Conservation (phyloP, 1,284 basidiomycete genomes). For the Leucoagaricus sp. region DNA sequence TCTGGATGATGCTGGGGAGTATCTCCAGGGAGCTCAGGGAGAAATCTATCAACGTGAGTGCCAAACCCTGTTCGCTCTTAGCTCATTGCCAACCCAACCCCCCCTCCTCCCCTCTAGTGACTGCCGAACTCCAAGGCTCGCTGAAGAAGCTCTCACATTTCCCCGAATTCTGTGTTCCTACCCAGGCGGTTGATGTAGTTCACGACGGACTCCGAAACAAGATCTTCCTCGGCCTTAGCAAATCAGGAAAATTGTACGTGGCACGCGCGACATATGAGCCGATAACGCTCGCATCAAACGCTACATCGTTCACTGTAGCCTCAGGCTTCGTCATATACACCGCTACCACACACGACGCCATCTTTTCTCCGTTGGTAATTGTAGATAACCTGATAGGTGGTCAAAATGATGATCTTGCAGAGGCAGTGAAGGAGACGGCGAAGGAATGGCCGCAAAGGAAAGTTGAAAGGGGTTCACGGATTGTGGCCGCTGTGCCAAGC, state of each 20-base stretch:
- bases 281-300: slow-evolving; percentile 54
- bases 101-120: slow-evolving; percentile 14
- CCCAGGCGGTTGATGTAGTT: slow-evolving; percentile 31
- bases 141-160: slow-evolving; percentile 40
- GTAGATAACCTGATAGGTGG: slow-evolving; percentile 33
- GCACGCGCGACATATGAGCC: slow-evolving; percentile 29
- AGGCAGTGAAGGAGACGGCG: slow-evolving; percentile 31
- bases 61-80: not conserved
- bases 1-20: slow-evolving; percentile 21
- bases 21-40: slow-evolving; percentile 55
- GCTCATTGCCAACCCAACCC: not conserved
- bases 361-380: slow-evolving; percentile 65
- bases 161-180: slow-evolving; percentile 59
- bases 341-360: slow-evolving; percentile 80
- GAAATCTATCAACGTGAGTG: slow-evolving; percentile 53
- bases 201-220: slow-evolving; percentile 14
- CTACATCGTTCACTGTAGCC: slow-evolving; percentile 82
- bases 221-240: slow-evolving; percentile 68
- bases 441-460: slow-evolving; percentile 70
- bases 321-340: slow-evolving; percentile 87
- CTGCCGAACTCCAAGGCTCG: slow-evolving; percentile 29
- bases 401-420: slow-evolving; percentile 21
- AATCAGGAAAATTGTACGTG: slow-evolving; percentile 64
- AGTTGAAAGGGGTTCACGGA: slow-evolving; percentile 85
- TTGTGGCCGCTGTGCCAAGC: slow-evolving; percentile 84